A percentile compares a stretch with the other conserved stretches of the same genome.
These are phyloP conservation scores for Cyberlindnera veronae DNA, from an alignment of 805 yeast genomes.

Conservation along the genomic window DNA sequence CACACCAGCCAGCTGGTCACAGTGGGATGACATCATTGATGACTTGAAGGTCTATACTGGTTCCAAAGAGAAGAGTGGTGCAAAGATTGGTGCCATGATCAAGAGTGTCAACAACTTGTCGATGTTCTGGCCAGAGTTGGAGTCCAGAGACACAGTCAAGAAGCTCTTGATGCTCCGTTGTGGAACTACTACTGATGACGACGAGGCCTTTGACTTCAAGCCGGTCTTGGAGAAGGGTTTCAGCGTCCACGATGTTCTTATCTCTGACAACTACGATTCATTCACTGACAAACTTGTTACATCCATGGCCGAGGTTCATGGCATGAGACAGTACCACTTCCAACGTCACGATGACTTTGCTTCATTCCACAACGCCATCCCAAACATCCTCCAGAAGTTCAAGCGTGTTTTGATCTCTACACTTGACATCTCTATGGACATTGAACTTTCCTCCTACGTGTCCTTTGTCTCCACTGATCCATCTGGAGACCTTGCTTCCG, in stretches of 20 bases:
- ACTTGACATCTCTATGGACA: constrained; percentile 8
- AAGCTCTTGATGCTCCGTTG: constrained; percentile 12
- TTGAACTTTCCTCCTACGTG: constrained; percentile 6
- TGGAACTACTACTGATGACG: neutral
- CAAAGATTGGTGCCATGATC: constrained; percentile 4
- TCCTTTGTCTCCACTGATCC: constrained; percentile 8
- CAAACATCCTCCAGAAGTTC: constrained; percentile 11
- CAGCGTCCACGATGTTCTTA: constrained; percentile 9
- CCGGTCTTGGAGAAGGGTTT: constrained; percentile 12
- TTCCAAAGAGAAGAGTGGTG: constrained; percentile 1
- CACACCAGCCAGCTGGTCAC: constrained; percentile 42
- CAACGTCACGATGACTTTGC: constrained; percentile 10
- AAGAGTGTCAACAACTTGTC: constrained; percentile 10
- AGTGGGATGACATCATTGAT: constrained; percentile 44
- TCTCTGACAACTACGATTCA: constrained; percentile 9
- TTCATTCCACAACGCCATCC: constrained; percentile 6
- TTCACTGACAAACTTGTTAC: constrained; percentile 7
- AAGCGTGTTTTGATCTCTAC: constrained; percentile 13
- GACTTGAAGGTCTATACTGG: constrained; percentile 31
- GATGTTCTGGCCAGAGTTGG: constrained; percentile 11
- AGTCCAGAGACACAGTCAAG: constrained; percentile 10
- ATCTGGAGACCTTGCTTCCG: constrained; percentile 3
- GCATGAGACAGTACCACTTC: constrained; percentile 11
- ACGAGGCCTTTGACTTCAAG: constrained; percentile 3
- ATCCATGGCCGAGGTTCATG: constrained; percentile 3